A percentile compares a stretch with the other conserved stretches of the same genome.
phyloP scores from a whole-genome alignment of 257 asterid genomes.

The Penstemon barbatus region DNA sequence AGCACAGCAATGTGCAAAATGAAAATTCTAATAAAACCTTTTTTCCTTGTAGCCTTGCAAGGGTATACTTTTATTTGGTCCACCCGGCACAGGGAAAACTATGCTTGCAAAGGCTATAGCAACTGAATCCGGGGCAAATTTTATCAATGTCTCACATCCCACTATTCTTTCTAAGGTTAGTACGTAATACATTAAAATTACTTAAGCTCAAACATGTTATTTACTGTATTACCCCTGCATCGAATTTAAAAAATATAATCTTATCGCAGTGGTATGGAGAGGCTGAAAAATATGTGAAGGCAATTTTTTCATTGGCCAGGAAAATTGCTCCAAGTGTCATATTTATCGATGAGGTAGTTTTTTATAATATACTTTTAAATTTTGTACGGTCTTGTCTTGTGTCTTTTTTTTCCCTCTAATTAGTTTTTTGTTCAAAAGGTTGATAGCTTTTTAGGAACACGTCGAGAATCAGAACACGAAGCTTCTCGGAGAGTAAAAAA shows the following conservation, averaged over 20 bases:
- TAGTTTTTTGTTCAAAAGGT: slow-evolving; percentile 14
- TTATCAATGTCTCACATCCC: slow-evolving; percentile 39
- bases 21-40: not conserved
- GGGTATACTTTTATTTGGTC: slow-evolving; percentile 49
- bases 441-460: slow-evolving; percentile 37
- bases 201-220: not conserved
- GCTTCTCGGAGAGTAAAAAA: slow-evolving; percentile 31
- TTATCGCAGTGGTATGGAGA: slow-evolving; percentile 39
- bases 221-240: not conserved
- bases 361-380: not conserved
- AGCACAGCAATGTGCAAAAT: not conserved
- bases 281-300: slow-evolving; percentile 37
- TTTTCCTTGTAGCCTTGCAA: slow-evolving; percentile 39
- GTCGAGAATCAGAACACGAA: slow-evolving; percentile 30
- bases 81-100: slow-evolving; percentile 51
- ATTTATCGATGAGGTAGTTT: slow-evolving; percentile 34
- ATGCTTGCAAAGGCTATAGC: slow-evolving; percentile 53
- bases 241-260: not conserved
- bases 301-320: slow-evolving; percentile 34
- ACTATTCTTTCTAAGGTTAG: slow-evolving; percentile 39
- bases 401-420: not conserved
- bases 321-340: slow-evolving; percentile 36
- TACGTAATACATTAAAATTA: not conserved
- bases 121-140: slow-evolving; percentile 44
- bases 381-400: slow-evolving; percentile 1